Evolutionary conservation across 78 protist genomes (phyloP), one percentile per base, ranked within the genome.

Genomic region (Dictyostelium purpureum): DNA sequence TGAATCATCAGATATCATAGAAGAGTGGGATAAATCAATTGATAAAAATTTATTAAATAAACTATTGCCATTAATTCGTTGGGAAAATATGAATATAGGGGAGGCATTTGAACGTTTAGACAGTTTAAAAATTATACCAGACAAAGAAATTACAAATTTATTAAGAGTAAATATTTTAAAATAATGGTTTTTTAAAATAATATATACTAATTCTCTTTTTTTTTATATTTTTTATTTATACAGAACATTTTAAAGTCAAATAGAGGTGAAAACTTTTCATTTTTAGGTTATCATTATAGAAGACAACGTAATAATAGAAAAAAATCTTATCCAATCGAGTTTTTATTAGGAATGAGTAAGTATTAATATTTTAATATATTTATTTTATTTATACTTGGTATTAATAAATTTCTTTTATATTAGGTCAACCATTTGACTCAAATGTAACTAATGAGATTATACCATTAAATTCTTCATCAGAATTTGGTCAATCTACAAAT

Each of bases 21-120:
- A 85, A 10, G 82, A 73, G 28, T 73, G 49, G 45, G 92, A 85
- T 47, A 66, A 59, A 73, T 24, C 92, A 59, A 73, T 85, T 7
- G 92, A 85, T 61, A 52, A 51, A n/a, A 70, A 85, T 73, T 37
- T 85, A n/a, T 61, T 85, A 38, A 76, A 85, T 61, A 65, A 85
- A 70, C 7, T 85, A 61, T 73, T 85, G 61, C 92, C 92, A 70
- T 47, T 85, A 1, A 85, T 85, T 73, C 63, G 92, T 42, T 85
- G 92, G 92, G 92, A 85, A 47, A 85, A 85, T 73, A 85, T 85
- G 92, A 85, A 85, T 35, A 85, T 85, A 47, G 92, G 92, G 11
- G 92, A 85, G 33, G 92, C 92, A 31, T 85, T 85, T 85, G 92
- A 85, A 73, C 76, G 92, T 71, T 73, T 85, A 40, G 92, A 85